Base-by-base conservation (phyloP, 129 eudicot species). In the Apium graveolens region DNA sequence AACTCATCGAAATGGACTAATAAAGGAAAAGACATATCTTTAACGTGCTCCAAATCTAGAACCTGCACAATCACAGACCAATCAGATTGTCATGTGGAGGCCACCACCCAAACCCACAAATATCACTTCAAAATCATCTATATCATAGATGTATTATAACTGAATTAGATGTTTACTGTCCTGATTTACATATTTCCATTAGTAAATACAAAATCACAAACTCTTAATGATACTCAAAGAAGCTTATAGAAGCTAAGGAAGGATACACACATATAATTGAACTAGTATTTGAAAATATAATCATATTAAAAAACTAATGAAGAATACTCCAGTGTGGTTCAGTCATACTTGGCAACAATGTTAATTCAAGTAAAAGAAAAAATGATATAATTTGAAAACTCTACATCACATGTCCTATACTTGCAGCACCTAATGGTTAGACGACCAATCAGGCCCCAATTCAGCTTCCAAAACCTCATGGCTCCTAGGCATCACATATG, bases 341-440 rank as follows among this genome's bases (percentile, higher is more conserved):
- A 31, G 72, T 66, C 41, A 5, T 31, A 29, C 1, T 9, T 10
- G 26, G 74, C 5, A 35, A 48, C 31, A 20, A 70, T 18, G 4
- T 18, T 11, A 38, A 38, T 6, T 13, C 45, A 18, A 38, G 32
- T 70, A 45, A 70, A 70, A 24, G 8, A 0, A 12, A 13, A 29
- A 27, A 65, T n/a, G n/a, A 31, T 5, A 44, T 44, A 7, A 44
- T 44, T 3, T 44, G 3, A 1, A 44, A 44, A 11, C 48, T 31
- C 80, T 42, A 39, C 79, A 81, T 82, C 82, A 96, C 99, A 97
- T 96, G 97, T 55, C 99, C 99, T 78, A 96, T 96, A 87, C 99
- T 96, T 84, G 99, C 99, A 79, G 99, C 97, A 81, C 97, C 99
- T 70, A 96, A 85, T 48, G 99, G 99, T 76, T 96, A 27, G 97